Evolutionary conservation across 306 rosid genomes (phyloP).

Genomic region (Vigna nakashimae): DNA sequence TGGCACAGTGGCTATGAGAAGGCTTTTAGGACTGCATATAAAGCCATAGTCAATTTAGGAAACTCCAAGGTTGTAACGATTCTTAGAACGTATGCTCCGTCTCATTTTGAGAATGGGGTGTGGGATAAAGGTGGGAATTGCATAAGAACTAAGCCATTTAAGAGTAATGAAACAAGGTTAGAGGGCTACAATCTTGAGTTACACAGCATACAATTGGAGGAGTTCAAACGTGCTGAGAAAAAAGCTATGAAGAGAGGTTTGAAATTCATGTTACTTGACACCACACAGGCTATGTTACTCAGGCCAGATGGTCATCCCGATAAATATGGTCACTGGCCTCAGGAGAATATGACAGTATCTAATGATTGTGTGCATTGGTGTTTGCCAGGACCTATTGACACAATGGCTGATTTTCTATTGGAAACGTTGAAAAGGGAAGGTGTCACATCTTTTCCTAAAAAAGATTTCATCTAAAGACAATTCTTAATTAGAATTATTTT

Average conservation of each 20-base stretch:
- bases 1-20: conserved; percentile 65
- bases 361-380: conserved; percentile 92
- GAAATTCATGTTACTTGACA: conserved; percentile 67
- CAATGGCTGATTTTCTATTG: conserved; percentile 73
- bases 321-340: conserved; percentile 67
- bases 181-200: conserved; percentile 58
- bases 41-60: conserved; percentile 56
- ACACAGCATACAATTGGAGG: conserved; percentile 71
- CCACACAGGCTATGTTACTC: conserved; percentile 62
- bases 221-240: conserved; percentile 60
- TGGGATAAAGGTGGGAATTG: conserved; percentile 86
- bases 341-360: conserved; percentile 61
- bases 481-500: not conserved
- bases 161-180: conserved; percentile 57
- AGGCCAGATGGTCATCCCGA: conserved; percentile 93
- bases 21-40: conserved; percentile 67
- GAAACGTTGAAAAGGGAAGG: conserved; percentile 70
- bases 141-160: conserved; percentile 66
- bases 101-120: conserved; percentile 78
- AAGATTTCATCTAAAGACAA: not conserved
- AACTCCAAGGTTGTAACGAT: conserved; percentile 61
- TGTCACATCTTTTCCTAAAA: conserved; percentile 30
- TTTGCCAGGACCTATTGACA: conserved; percentile 78
- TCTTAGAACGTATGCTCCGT: conserved; percentile 69
- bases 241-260: conserved; percentile 58